Evolutionary conservation across 2,329 filamentous ascomycete genomes (phyloP).

Genomic region (Fusarium sp.): DNA sequence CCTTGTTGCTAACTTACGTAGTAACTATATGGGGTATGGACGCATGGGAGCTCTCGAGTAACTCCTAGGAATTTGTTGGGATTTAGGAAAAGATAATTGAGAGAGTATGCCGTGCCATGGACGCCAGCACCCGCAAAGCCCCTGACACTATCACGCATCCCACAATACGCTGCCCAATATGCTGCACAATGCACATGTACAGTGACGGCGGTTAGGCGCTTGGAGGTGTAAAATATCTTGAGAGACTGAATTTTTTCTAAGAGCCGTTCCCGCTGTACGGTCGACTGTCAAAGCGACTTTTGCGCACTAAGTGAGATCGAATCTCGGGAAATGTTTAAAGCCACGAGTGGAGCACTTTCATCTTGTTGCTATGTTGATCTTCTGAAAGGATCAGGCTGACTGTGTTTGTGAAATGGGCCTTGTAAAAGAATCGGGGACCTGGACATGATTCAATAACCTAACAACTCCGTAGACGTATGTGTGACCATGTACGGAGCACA

Average conservation of each 20-base stretch:
- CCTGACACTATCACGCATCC: neutral
- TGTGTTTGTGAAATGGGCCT: slow-evolving; percentile 14
- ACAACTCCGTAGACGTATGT: neutral
- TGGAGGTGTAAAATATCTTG: neutral
- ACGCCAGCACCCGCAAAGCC: neutral
- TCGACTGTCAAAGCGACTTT: slow-evolving; percentile 13
- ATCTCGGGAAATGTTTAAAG: slow-evolving; percentile 17
- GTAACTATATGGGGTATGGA: neutral
- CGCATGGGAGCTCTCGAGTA: neutral
- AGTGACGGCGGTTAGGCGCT: neutral
- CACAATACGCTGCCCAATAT: neutral
- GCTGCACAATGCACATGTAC: neutral
- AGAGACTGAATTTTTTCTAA: neutral
- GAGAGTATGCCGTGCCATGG: neutral
- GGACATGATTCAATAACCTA: neutral
- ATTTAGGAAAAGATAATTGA: neutral
- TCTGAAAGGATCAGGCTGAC: slow-evolving; percentile 17
- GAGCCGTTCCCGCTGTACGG: slow-evolving; percentile 6
- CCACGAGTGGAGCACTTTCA: slow-evolving; percentile 25
- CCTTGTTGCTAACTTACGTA: neutral
- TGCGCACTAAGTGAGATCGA: slow-evolving; percentile 29
- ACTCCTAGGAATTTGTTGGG: neutral
- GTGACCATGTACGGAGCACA: slow-evolving; percentile 9
- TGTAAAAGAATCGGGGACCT: slow-evolving; percentile 16
- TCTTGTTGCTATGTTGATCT: slow-evolving; percentile 11